A percentile compares a stretch with the other conserved stretches of the same genome.
These are phyloP conservation scores for Gastroboletus turbinatus DNA, from an alignment of 1,284 basidiomycete genomes.

Conservation along the genomic window DNA sequence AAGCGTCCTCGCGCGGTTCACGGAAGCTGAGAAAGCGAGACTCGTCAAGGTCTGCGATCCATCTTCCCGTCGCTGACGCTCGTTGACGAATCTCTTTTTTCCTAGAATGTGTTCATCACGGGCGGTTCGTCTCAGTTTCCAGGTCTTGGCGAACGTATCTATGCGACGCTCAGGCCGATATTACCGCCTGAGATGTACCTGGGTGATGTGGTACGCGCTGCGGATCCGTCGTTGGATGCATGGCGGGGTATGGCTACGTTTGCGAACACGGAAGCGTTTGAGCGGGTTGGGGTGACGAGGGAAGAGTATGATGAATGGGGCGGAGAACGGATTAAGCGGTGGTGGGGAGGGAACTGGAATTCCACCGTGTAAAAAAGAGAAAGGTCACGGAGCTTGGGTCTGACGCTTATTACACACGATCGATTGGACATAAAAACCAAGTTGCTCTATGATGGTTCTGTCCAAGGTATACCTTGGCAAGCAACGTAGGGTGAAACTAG, in stretches of 20 bases:
- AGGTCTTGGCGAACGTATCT: conserved; percentile 69
- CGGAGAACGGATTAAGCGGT: conserved; percentile 72
- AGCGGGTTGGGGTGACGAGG: conserved; percentile 58
- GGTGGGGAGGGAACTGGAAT: conserved; percentile 88
- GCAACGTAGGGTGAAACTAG: conserved; percentile 6
- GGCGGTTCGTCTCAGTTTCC: conserved; percentile 80
- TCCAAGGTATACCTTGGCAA: background rate
- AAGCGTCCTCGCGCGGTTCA: conserved; percentile 82
- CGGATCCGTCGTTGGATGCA: conserved; percentile 74
- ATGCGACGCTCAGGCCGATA: conserved; percentile 72
- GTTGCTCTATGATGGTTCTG: background rate
- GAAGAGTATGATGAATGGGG: conserved; percentile 93
- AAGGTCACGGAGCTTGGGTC: too few relatives aligned
- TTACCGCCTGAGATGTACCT: conserved; percentile 79
- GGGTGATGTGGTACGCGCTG: conserved; percentile 55
- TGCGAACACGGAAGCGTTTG: conserved; percentile 62
- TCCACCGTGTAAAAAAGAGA: conserved; percentile 7
- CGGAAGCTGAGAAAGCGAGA: conserved; percentile 59
- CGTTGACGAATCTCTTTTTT: background rate
- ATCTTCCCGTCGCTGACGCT: background rate
- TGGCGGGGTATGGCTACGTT: conserved; percentile 94
- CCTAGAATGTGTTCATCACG: conserved; percentile 90
- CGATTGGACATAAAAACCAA: too few relatives aligned
- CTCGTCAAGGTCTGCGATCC: conserved; percentile 51
- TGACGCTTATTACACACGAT: too few relatives aligned